Evolutionary conservation across 2,329 filamentous ascomycete species (phyloP), one percentile per base, ranked within the genome.

Genomic region (Leptosphaerulina australis): DNA sequence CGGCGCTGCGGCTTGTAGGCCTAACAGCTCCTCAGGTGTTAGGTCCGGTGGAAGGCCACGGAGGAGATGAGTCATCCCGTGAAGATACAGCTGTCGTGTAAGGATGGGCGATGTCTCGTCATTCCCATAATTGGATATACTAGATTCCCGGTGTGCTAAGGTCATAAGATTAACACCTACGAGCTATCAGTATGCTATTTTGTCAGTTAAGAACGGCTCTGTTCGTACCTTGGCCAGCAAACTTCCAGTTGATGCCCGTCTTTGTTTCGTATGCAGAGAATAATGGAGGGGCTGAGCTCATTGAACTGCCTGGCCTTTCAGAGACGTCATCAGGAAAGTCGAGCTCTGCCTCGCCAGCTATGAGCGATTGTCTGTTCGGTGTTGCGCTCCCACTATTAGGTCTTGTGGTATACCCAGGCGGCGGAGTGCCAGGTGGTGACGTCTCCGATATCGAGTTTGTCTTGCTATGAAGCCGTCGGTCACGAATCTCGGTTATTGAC

Each of bases 61-160:
- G n/a, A 88, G 76, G 18, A 88, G 75, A 66, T 87, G 87, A 2
- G 81, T 80, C 3, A 87, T 70, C 50, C 83, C 81, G 59, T 88
- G 83, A 38, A 88, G 71, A 67, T 87, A 88, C 8, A 86, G 77
- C 55, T 83, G 82, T 20, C 86, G 79, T 40, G 82, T 81, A 58
- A 84, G 79, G n/a, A 68, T 62, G 2, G 72, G 50, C 36, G 77
- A 73, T 18, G 67, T 67, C 25, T 71, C 70, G 31, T 64, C 58
- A 3, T 55, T 45, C 26, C 66, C 61, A 37, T 59, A 59, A 3
- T 62, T 50, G 5, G 69, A 57, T 4, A 60, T 55, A 17, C 73
- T 71, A 7, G 76, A 77, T 64, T 82, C 78, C 34, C 75, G 72
- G 17, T 75, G 67, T 4, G 79, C 73, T 34, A 76, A 72, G 2